Base-by-base conservation (phyloP, 495 filamentous ascomycete genomes). In the Halenospora varia region DNA sequence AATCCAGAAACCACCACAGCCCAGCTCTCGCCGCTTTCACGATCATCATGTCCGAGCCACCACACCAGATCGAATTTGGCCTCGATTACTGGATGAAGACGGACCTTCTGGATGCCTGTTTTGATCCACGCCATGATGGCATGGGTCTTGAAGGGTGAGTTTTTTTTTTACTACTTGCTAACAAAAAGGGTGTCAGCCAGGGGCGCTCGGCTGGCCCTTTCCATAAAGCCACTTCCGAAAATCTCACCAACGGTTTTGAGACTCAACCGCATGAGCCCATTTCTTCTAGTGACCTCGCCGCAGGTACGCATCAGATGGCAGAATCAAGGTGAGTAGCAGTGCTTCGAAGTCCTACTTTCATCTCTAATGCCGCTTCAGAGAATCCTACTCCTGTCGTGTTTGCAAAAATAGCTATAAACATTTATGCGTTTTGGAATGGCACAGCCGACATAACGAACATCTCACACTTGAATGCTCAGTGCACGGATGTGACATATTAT, bases 101-200 rank as follows among this genome's bases (percentile, higher is more conserved):
- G n/a, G 55, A 57, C 55, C 47, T 50, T 22, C 45, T 51, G 25
- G 55, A 57, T 57, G 55, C 45, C 48, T 57, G 45, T 26, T 51
- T 50, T 57, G 48, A 51, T 18, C 39, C 48, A 10, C 22, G 20
- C 24, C 24, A 15, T 22, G 18, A n/a, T 49, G 47, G 39, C 29
- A 51, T 51, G 46, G 55, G 23, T 50, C 46, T 50, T 50, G 20
- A 26, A 24, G 39, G 45, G 55, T 57, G 29, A 57, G 54, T 45
- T 70, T 68, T 67, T 68, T 70, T 70, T 68, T 70, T 55, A 10
- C 57, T n/a, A 40, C 26, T 61, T 59, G 62, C 69, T 68, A 70
- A 71, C 56, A 70, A 70, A 65, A 63, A 71, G 66, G 69, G 65
- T 67, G 67, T 52, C 18, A 49, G 42, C 18, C 3, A 25, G 3